Base-by-base conservation (phyloP, 768 basidiomycete genomes). In the Suillus placidus region DNA sequence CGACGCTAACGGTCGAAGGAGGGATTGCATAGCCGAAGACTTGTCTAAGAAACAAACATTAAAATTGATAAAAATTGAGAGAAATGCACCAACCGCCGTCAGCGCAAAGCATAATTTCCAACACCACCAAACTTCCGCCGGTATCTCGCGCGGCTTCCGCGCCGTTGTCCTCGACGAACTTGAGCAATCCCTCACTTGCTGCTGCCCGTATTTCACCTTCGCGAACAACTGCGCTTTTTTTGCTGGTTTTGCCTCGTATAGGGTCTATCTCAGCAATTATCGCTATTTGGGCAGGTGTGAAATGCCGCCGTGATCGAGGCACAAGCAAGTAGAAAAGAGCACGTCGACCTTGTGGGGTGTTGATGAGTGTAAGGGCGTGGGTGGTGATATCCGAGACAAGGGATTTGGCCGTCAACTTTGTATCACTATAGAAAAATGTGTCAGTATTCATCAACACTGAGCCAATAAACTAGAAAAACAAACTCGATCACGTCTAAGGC, bases 401-500 rank as follows among this genome's bases (percentile, higher is more conserved):
- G 0, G 89, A 87, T 80, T 96, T 97, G 16, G 87, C 82, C 40
- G 92, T 85, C 52, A 96, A 84, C 80, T 97, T 98, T 3, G 95
- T 98, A 74, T 98, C 95, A 70, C 93, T 95, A 72, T 2, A 43
- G 62, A 45, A 60, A 35, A 23, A 20, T 6, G 23, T n/a, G 32
- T 63, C 40, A 67, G 35, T n/a, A 20, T 58, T 63, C 37, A 37
- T 61, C 37, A 63, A 18, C 20, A 37, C 14, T 13, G 13, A 42
- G 58, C 3, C 14, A 47, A 63, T n/a, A 35, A 55, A 55, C 30
- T 14, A 18, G 47, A 47, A 23, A 57, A 32, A 80, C 87, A 47
- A 76, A 95, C 94, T 98, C 95, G 62, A 93, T 90, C 47, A 92
- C 86, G 73, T 98, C 95, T 13, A 97, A 82, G 7, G 93, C 92